Base-by-base conservation (phyloP, 2,329 filamentous ascomycete species). In the Botrytis hyacinthi region DNA sequence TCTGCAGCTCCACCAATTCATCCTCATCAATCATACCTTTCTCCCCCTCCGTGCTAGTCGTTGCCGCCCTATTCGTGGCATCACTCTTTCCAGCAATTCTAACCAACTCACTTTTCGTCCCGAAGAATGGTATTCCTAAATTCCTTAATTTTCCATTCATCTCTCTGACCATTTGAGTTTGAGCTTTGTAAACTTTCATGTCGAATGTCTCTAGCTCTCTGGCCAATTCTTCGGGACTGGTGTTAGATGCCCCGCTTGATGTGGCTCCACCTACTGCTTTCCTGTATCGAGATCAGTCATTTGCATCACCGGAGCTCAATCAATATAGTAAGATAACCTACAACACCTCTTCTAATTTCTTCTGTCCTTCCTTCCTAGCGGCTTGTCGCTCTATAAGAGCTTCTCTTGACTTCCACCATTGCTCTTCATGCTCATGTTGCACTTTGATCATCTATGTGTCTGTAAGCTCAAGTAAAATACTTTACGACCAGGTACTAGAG, bases 51-150 rank as follows among this genome's bases (percentile, higher is more conserved):
- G 42, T 46, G 51, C 62, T 72, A 14, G 70, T 74, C 10, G 65
- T 60, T 29, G 62, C 57, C 70, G 18, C 74, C 74, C 48, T 40
- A 57, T 60, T 37, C 18, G 51, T 37, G 20, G 71, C 26, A 48
- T 61, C 40, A 18, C 3, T 26, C 69, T 77, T 81, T 22, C 79
- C 80, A 4, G 81, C 76, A 35, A 85, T 74, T 26, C 75, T 80
- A 37, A 88, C 81, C 48, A 87, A 77, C 18, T 84, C 82, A 59
- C 81, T 77, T 72, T 83, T 83, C 42, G 87, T 86, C 9, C 85
- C 86, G 78, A 90, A 91, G 79, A 91, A 91, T 0, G 89, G 89
- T 51, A 91, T 85, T 14, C 87, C 88, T 46, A 92, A 79, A 12
- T 81, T 82, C 73, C 87, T 87, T 65, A 92, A 80, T 76, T 89